Evolutionary conservation across 2,329 filamentous ascomycete genomes (phyloP), one percentile per base, ranked within the genome.

Genomic region (Colletotrichum endophyticum): DNA sequence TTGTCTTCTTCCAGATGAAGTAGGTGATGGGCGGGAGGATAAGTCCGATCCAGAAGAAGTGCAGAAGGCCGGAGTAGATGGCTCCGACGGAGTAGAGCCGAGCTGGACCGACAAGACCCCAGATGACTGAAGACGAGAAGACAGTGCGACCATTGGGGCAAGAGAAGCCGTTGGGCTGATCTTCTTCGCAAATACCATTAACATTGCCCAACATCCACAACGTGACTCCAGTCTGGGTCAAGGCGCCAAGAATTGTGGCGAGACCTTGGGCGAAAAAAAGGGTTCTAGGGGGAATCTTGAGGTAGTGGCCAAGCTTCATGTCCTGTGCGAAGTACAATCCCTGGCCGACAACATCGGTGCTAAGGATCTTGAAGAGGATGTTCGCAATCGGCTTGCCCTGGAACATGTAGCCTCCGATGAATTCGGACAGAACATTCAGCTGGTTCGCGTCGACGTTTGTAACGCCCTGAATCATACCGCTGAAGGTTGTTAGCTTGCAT

Each of bases 261-360:
- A 92, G 90, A 6, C 92, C 85, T 78, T 93, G 91, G 2, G 89
- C 90, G 80, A 92, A 91, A 84, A 93, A 92, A 12, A 92, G 88
- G 0, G 88, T 85, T 5, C 88, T 87, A 3, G 91, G 91, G 0
- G 91, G 90, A 1, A 93, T 87, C 72, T 93, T 90, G 88, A 92
- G 84, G 73, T 86, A 86, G 67, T 85, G 84, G 1, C 85, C 87
- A 13, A 89, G 81, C 74, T 88, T 89, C 62, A 88, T 80, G 72
- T 88, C 87, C 49, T 92, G 90, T 0, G 92, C 82, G 44, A 87
- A 86, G 66, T 80, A 79, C 3, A 87, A 77, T 1, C 84, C 84
- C 16, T 86, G 84, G 1, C 81, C 80, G 6, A 82, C 83, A 2
- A 84, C 82, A 7, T 84, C 80, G 69, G 81, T 85, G 16, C 74